Base-by-base conservation (phyloP, 1,284 basidiomycete genomes). In the Rhodotorula sp. region DNA sequence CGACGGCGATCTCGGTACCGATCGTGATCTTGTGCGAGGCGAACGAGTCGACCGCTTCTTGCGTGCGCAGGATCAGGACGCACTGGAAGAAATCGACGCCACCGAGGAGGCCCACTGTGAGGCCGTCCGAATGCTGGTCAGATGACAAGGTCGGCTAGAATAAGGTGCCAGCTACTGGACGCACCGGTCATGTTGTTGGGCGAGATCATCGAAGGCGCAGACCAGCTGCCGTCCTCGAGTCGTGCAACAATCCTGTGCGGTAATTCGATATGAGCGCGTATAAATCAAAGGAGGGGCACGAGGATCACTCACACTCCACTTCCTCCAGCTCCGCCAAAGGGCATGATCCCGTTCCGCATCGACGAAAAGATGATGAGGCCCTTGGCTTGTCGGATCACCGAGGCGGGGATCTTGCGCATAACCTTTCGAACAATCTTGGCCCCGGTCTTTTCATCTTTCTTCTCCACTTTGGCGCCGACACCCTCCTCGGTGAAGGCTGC, bases 391-490 rank as follows among this genome's bases (percentile, higher is more conserved):
- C 80, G 77, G 56, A 86, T 82, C n/a, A 86, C 82, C 21, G 79
- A 68, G 0, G 85, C 83, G 0, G 85, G 85, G 65, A 86, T 85
- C 78, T 86, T 86, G 57, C 83, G 81, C 18, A 84, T 75, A 12
- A 85, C 82, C 64, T 84, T 84, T 52, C 80, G 80, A 60, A 81
- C 81, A 68, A 81, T 81, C 65, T 80, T 78, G 18, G 66, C 61
- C 6, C 70, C 75, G 39, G 75, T 78, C 5, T 77, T 73, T 48
- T 71, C 64, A 23, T 72, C 71, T 51, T 76, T 68, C 51, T 75
- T 77, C 58, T 77, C 68, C 29, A 75, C 56, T 14, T 76, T 77
- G 48, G 70, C 75, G 58, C 79, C 79, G 43, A 80, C 71, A 2
- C 81, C 81, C 23, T 81, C 80, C 39, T 81, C 81, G 21, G 76